phyloP scores from a whole-genome alignment of 2,329 filamentous ascomycete species.

The Diplodia mutila region DNA sequence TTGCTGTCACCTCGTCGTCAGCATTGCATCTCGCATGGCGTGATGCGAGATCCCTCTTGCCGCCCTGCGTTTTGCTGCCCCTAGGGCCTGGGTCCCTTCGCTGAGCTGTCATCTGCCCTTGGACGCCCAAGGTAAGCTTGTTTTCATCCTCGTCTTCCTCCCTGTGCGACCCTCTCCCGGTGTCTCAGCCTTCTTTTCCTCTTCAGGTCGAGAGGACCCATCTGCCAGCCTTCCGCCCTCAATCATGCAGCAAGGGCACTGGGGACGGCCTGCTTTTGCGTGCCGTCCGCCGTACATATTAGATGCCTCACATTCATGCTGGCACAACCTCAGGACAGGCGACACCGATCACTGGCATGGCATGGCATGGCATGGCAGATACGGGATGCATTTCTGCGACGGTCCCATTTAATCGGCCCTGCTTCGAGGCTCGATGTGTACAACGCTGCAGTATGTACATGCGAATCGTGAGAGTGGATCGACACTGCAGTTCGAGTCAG shows the following conservation, averaged over 20 bases:
- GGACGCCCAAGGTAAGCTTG: background rate
- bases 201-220: background rate
- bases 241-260: background rate
- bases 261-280: background rate
- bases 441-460: background rate
- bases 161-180: background rate
- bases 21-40: conserved; percentile 18
- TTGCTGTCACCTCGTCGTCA: background rate
- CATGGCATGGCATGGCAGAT: conserved; percentile 4
- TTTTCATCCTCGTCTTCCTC: background rate
- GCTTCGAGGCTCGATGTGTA: background rate
- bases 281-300: background rate
- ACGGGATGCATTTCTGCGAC: background rate
- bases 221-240: background rate
- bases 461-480: background rate
- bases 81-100: background rate
- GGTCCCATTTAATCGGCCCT: background rate
- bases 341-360: background rate
- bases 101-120: background rate
- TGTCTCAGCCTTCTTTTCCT: conserved; percentile 13
- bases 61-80: conserved; percentile 1
- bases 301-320: background rate
- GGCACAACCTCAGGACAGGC: background rate
- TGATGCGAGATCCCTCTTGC: conserved; percentile 1
- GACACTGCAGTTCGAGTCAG: background rate